Evolutionary conservation across 257 asterid genomes (phyloP).

Genomic region (Cynanchum wilfordii): DNA sequence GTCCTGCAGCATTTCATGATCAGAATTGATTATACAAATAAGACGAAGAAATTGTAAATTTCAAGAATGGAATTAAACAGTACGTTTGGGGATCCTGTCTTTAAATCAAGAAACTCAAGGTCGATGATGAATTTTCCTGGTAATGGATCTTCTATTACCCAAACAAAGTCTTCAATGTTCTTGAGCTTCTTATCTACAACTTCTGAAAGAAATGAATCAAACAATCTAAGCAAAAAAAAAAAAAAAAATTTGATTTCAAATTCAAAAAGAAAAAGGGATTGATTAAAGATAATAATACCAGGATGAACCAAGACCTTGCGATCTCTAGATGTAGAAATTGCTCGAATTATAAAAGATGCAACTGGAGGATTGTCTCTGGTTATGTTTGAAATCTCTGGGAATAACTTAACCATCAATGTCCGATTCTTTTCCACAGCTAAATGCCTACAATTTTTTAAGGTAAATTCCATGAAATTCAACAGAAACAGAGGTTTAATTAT

Average conservation of each 20-base stretch:
- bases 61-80: conserved; percentile 5
- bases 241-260: background rate
- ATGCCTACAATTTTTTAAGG: conserved; percentile 50
- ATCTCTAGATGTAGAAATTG: conserved; percentile 67
- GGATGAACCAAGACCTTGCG: conserved; percentile 83
- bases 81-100: conserved; percentile 63
- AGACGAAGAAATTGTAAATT: background rate
- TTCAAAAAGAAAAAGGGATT: background rate
- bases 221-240: too few species aligned
- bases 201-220: conserved; percentile 35
- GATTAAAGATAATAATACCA: conserved; percentile 30
- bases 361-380: conserved; percentile 81
- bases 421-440: conserved; percentile 85
- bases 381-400: conserved; percentile 66
- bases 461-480: background rate
- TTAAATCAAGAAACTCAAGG: conserved; percentile 87
- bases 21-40: background rate
- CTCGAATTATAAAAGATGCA: conserved; percentile 70
- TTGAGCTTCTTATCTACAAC: conserved; percentile 71
- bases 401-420: conserved; percentile 53
- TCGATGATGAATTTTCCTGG: conserved; percentile 89
- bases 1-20: conserved; percentile 37
- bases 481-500: background rate
- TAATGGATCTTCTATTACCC: conserved; percentile 70
- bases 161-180: conserved; percentile 74